These are phyloP conservation scores for Citeromyces hawaiiensis DNA, from an alignment of 1,139 yeast genomes.

Conservation along the genomic window DNA sequence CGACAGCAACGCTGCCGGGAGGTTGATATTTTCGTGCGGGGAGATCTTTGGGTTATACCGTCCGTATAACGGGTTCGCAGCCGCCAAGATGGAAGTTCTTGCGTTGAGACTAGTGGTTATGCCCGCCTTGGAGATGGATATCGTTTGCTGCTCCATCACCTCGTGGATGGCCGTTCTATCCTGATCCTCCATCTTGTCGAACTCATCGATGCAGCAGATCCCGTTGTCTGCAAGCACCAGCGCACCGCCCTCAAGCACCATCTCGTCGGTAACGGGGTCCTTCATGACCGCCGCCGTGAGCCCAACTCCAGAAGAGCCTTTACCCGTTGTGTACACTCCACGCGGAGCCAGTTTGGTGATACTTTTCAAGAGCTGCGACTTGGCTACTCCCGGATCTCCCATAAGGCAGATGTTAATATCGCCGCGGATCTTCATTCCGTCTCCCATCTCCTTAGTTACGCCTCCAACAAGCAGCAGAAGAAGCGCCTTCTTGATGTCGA, in stretches of 20 bases:
- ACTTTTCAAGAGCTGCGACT: constrained; percentile 87
- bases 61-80: constrained; percentile 95
- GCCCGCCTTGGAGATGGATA: constrained; percentile 95
- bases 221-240: constrained; percentile 95
- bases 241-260: constrained; percentile 98
- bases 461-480: constrained; percentile 84
- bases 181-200: constrained; percentile 95
- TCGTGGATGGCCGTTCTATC: constrained; percentile 98
- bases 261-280: constrained; percentile 97
- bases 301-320: constrained; percentile 99
- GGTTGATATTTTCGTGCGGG: constrained; percentile 89
- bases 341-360: constrained; percentile 91
- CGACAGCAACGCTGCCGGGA: constrained; percentile 93
- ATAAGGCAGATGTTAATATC: constrained; percentile 91
- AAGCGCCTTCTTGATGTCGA: constrained; percentile 86
- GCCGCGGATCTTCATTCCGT: constrained; percentile 96
- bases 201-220: constrained; percentile 97
- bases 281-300: constrained; percentile 98
- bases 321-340: constrained; percentile 95
- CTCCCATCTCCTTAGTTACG: constrained; percentile 88
- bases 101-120: constrained; percentile 95
- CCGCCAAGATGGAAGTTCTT: constrained; percentile 89
- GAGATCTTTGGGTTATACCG: constrained; percentile 84
- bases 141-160: constrained; percentile 99
- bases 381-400: constrained; percentile 99